These are phyloP conservation scores for Isabelozyma pseudorhagii DNA, from an alignment of 805 yeast genomes.

Conservation along the genomic window DNA sequence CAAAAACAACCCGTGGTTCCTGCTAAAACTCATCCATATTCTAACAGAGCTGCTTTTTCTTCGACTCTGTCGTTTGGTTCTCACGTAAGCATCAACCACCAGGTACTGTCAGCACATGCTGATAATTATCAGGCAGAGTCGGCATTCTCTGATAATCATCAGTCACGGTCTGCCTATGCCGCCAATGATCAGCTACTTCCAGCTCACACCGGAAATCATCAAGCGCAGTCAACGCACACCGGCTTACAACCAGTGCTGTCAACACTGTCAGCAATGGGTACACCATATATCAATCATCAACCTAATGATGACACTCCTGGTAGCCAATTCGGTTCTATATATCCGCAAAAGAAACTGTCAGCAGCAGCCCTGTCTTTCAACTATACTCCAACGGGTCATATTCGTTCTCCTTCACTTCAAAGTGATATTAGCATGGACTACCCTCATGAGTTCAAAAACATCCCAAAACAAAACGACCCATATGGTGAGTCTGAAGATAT, in stretches of 20 bases:
- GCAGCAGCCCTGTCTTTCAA: conserved; percentile 15
- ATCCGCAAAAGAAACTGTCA: conserved; percentile 15
- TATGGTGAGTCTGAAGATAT: background rate
- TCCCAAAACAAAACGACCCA: conserved; percentile 1
- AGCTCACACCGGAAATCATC: background rate
- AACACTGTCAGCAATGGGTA: background rate
- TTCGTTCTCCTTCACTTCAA: conserved; percentile 25
- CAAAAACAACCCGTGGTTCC: background rate
- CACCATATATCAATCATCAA: background rate
- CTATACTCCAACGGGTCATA: conserved; percentile 4
- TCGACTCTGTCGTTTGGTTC: conserved; percentile 4
- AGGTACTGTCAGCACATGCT: background rate
- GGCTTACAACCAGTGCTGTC: too few species aligned
- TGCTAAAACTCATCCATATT: background rate
- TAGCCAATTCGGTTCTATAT: background rate
- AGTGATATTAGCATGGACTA: conserved; percentile 31
- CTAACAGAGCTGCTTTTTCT: conserved; percentile 1
- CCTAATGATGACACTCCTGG: background rate
- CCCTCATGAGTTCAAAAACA: conserved; percentile 23
- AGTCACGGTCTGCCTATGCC: too few species aligned
- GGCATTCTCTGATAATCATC: background rate
- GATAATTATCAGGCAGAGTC: background rate
- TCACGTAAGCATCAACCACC: background rate
- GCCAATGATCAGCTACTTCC: background rate
- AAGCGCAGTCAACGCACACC: too few species aligned